A percentile compares a stretch with the other conserved stretches of the same genome.
Evolutionary conservation across 2,329 filamentous ascomycete species (phyloP).

Genomic region (Hypomyces perniciosus): DNA sequence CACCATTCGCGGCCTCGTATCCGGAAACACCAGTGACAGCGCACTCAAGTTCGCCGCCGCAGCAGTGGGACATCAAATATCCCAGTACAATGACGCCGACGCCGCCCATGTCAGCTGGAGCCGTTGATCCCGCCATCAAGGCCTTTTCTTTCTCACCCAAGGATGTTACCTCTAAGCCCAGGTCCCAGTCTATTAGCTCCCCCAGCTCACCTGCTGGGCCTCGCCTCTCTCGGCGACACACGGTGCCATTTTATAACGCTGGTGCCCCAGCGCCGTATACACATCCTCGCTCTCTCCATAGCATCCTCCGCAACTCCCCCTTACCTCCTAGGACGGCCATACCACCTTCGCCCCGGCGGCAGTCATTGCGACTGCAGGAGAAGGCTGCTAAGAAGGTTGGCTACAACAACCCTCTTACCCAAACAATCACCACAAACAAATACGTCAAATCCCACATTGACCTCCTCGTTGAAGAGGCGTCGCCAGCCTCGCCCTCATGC

Average conservation of each 20-base stretch:
- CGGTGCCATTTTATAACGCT: conserved; percentile 10
- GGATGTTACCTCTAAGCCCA: conserved; percentile 21
- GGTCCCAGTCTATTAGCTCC: background rate
- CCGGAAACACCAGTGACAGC: conserved; percentile 51
- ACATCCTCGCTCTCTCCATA: conserved; percentile 53
- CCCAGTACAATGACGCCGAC: conserved; percentile 56
- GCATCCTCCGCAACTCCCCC: conserved; percentile 62
- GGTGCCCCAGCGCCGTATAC: conserved; percentile 45
- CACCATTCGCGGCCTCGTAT: conserved; percentile 40
- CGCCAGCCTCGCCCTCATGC: conserved; percentile 37
- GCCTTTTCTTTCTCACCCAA: conserved; percentile 33
- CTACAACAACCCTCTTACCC: conserved; percentile 57
- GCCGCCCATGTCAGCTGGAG: conserved; percentile 50
- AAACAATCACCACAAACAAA: conserved; percentile 57
- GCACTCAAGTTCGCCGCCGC: conserved; percentile 42
- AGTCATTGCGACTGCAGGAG: conserved; percentile 49
- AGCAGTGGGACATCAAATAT: conserved; percentile 39
- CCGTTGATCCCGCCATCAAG: conserved; percentile 42
- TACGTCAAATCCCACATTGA: conserved; percentile 61
- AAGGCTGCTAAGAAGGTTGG: conserved; percentile 51
- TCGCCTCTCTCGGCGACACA: conserved; percentile 11
- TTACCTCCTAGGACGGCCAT: conserved; percentile 47
- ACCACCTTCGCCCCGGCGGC: conserved; percentile 48
- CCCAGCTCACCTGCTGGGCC: conserved; percentile 15
- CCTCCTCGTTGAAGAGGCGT: conserved; percentile 52